Evolutionary conservation across 1,139 yeast genomes (phyloP).

Genomic region (Pichia sp.): DNA sequence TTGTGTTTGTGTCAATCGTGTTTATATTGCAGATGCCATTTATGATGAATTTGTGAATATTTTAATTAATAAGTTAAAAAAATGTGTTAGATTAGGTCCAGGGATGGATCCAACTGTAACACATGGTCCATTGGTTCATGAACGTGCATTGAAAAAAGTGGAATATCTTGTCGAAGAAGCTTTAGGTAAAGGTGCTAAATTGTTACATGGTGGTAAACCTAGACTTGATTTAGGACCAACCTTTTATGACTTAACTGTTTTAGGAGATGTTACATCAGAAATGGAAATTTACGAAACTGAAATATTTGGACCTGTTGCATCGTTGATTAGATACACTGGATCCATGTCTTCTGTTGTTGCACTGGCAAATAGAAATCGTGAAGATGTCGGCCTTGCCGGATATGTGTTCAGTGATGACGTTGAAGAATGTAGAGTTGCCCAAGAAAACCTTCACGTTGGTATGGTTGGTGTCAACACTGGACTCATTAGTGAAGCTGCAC

Average conservation of each 20-base stretch:
- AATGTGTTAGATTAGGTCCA: constrained; percentile 46
- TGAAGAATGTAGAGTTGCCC: constrained; percentile 54
- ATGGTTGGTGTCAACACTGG: constrained; percentile 82
- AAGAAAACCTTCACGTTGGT: constrained; percentile 71
- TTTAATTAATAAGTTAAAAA: constrained; percentile 44
- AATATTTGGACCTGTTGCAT: constrained; percentile 89
- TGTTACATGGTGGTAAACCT: constrained; percentile 60
- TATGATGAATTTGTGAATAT: constrained; percentile 51
- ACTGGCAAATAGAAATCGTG: constrained; percentile 40
- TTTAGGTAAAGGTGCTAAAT: constrained; percentile 59
- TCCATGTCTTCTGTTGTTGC: constrained; percentile 38
- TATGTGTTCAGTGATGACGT: constrained; percentile 70
- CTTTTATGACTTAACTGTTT: constrained; percentile 72
- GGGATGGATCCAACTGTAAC: constrained; percentile 63
- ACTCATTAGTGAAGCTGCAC: constrained; percentile 58
- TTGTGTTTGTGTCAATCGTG: constrained; percentile 75
- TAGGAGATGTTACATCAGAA: constrained; percentile 56
- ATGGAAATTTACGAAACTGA: constrained; percentile 69
- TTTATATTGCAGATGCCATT: constrained; percentile 59
- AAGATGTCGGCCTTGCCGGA: constrained; percentile 69
- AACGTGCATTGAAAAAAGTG: constrained; percentile 61
- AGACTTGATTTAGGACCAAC: constrained; percentile 63
- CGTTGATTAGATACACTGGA: constrained; percentile 56
- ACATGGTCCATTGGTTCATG: constrained; percentile 80
- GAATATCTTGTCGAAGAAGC: constrained; percentile 72